These are phyloP conservation scores for Nepenthes mirabilis DNA, from an alignment of 148 eudicot genomes.

Conservation along the genomic window DNA sequence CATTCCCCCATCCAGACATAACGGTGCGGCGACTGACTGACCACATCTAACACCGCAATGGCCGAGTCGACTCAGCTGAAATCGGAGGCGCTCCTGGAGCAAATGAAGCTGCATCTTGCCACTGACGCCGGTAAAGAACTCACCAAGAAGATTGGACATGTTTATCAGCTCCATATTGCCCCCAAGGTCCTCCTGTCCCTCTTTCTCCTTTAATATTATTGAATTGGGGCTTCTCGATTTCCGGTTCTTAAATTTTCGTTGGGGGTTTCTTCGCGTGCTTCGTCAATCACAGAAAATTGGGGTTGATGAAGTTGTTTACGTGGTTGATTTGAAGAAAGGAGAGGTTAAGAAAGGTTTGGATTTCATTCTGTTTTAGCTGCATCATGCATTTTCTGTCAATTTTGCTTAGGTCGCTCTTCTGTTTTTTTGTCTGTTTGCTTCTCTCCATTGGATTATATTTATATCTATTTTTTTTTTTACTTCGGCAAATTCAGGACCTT, in stretches of 20 bases:
- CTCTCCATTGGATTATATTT: too few species aligned
- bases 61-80: conserved; percentile 40
- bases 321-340: conserved; percentile 92
- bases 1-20: too few species aligned
- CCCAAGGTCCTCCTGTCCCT: conserved; percentile 43
- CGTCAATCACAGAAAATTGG: conserved; percentile 63
- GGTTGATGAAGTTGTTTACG: conserved; percentile 63
- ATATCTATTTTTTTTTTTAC: too few species aligned
- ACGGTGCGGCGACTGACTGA: too few species aligned
- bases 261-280: neutral
- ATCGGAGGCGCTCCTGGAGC: conserved; percentile 72
- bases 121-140: conserved; percentile 69
- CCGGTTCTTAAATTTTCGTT: too few species aligned
- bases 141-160: conserved; percentile 54
- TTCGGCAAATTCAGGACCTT: conserved; percentile 53
- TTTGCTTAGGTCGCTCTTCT: too few species aligned
- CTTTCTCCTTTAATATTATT: neutral
- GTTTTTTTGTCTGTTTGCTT: too few species aligned
- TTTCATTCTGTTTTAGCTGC: too few species aligned
- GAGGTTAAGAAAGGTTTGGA: conserved; percentile 80
- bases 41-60: too few species aligned
- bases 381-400: too few species aligned
- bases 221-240: too few species aligned
- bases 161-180: conserved; percentile 81
- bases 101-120: conserved; percentile 72